Conservation (phyloP, 1,284 basidiomycete genomes). For the Tilletia walkeri region DNA sequence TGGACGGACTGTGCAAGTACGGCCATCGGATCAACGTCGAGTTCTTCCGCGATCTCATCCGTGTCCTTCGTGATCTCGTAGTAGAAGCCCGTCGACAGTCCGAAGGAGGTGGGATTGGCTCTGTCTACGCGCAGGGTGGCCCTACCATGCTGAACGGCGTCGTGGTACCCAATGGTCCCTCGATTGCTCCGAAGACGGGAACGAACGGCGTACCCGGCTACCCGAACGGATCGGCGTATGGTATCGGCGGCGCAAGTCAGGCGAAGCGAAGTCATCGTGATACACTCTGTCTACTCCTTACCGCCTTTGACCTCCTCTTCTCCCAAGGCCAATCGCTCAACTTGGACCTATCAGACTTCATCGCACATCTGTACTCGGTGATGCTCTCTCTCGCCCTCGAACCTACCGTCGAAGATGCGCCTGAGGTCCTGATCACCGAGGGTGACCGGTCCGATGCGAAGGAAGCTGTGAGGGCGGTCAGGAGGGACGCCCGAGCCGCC, state of each 20-base stretch:
- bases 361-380: slow-evolving; percentile 70
- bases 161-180: background rate
- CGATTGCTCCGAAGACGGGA: background rate
- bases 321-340: slow-evolving; percentile 98
- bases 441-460: slow-evolving; percentile 1
- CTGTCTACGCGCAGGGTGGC: background rate
- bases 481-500: background rate
- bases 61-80: slow-evolving; percentile 78
- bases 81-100: slow-evolving; percentile 9
- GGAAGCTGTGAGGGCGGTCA: slow-evolving; percentile 18
- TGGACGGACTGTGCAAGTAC: slow-evolving; percentile 88
- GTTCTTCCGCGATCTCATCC: slow-evolving; percentile 93
- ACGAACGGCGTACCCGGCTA: background rate
- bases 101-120: slow-evolving; percentile 12
- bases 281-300: slow-evolving; percentile 79
- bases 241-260: slow-evolving; percentile 6
- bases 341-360: slow-evolving; percentile 88
- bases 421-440: slow-evolving; percentile 19
- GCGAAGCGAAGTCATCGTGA: slow-evolving; percentile 59
- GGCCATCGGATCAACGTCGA: slow-evolving; percentile 97
- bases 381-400: slow-evolving; percentile 60
- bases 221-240: background rate
- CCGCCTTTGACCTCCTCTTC: slow-evolving; percentile 90
- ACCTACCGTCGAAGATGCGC: slow-evolving; percentile 59
- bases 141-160: background rate